phyloP scores from a whole-genome alignment of 176 grass and related monocot species.

The Elaeis guineensis region DNA sequence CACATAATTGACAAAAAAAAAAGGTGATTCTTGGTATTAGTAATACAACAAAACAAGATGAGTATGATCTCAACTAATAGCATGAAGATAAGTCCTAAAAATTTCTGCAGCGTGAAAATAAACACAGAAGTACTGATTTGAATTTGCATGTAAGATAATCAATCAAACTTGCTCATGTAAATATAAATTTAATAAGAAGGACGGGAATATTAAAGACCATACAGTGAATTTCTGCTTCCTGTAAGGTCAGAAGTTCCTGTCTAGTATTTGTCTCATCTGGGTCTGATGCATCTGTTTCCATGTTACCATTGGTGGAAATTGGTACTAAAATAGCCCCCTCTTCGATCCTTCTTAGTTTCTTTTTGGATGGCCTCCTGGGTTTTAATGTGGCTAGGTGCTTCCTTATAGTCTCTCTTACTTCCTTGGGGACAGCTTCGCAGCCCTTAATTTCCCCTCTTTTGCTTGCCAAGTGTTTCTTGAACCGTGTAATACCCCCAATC shows the following conservation, averaged over 20 bases:
- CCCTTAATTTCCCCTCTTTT: slow-evolving; percentile 26
- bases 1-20: too few species aligned
- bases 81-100: too few species aligned
- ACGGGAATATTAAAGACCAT: not conserved
- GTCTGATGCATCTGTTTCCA: slow-evolving; percentile 20
- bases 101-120: too few species aligned
- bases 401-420: slow-evolving; percentile 20
- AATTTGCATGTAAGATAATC: too few species aligned
- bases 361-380: slow-evolving; percentile 17
- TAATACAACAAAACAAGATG: too few species aligned
- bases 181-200: not conserved
- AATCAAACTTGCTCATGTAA: not conserved
- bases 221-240: slow-evolving; percentile 10
- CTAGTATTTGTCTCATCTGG: slow-evolving; percentile 13
- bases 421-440: slow-evolving; percentile 23
- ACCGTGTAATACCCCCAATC: slow-evolving; percentile 25
- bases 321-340: slow-evolving; percentile 2
- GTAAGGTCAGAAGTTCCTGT: slow-evolving; percentile 10
- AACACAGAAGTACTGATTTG: too few species aligned
- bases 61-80: too few species aligned
- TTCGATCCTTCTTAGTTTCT: slow-evolving; percentile 1
- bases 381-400: slow-evolving; percentile 16
- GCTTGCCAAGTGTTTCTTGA: slow-evolving; percentile 28
- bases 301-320: slow-evolving; percentile 5
- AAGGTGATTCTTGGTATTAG: too few species aligned